Conservation (phyloP, 2,329 filamentous ascomycete genomes). For the Fusarium xyrophilum region DNA sequence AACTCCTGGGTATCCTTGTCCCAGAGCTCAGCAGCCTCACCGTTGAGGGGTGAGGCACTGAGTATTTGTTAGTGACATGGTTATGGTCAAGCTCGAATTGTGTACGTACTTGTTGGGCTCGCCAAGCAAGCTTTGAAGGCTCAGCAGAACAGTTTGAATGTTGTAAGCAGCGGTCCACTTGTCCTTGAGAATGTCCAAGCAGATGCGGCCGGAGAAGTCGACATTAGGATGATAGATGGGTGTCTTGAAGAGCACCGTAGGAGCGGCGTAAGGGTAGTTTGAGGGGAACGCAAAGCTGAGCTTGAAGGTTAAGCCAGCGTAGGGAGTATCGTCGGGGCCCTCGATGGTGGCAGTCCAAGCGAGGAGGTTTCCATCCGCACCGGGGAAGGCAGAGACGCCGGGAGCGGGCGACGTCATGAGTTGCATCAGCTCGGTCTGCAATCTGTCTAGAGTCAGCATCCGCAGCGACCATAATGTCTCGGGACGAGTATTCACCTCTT, state of each 20-base stretch:
- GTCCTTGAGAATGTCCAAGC: constrained; percentile 97
- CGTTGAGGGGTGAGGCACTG: constrained; percentile 88
- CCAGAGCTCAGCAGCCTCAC: constrained; percentile 95
- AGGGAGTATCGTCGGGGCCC: constrained; percentile 90
- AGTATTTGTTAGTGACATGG: constrained; percentile 30
- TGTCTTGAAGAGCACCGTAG: constrained; percentile 94
- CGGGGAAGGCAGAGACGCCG: constrained; percentile 93
- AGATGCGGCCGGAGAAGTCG: constrained; percentile 96
- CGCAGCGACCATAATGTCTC: not conserved
- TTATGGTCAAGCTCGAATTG: not conserved
- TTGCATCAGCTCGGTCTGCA: constrained; percentile 98
- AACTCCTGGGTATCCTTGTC: constrained; percentile 87
- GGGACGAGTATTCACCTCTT: constrained; percentile 66
- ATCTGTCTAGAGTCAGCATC: constrained; percentile 57
- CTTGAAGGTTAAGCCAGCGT: constrained; percentile 87
- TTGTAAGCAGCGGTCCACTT: constrained; percentile 99
- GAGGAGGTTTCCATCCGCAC: constrained; percentile 86
- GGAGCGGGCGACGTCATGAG: constrained; percentile 95
- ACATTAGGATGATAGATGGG: constrained; percentile 99
- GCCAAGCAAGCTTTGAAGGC: constrained; percentile 90
- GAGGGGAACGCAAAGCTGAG: constrained; percentile 88
- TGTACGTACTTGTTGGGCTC: constrained; percentile 93
- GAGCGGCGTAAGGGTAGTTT: constrained; percentile 92
- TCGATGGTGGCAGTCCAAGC: constrained; percentile 94
- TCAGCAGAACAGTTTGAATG: constrained; percentile 89